A percentile compares a stretch with the other conserved stretches of the same genome.
Evolutionary conservation across 495 filamentous ascomycete species (phyloP).

Genomic region (Penicillium coprophilum): DNA sequence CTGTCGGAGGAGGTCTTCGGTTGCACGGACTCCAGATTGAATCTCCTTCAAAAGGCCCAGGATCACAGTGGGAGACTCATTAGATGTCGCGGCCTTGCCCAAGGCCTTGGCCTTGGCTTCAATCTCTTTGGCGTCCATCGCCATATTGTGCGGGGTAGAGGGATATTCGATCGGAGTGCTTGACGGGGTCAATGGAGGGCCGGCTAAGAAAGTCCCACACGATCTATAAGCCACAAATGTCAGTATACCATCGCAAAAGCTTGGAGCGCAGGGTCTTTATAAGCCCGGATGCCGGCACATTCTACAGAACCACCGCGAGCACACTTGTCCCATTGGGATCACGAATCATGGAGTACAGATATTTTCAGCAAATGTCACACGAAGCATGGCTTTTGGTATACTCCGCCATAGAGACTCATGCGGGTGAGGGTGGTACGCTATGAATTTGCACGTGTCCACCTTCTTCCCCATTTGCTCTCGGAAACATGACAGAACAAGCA

Average conservation of each 20-base stretch:
- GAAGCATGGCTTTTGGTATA: background rate
- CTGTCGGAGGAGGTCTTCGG: conserved; percentile 79
- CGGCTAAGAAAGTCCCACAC: background rate
- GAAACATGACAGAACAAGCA: background rate
- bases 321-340: background rate
- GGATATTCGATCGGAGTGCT: background rate
- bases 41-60: conserved; percentile 71
- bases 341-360: background rate
- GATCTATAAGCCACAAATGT: conserved; percentile 1
- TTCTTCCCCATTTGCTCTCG: background rate
- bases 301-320: background rate
- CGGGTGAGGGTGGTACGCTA: background rate
- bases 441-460: conserved; percentile 13
- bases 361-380: background rate
- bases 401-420: background rate
- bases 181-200: background rate
- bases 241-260: background rate
- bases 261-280: background rate
- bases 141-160: conserved; percentile 18
- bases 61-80: conserved; percentile 64
- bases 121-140: conserved; percentile 82
- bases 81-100: conserved; percentile 68
- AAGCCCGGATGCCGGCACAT: conserved; percentile 11
- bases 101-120: conserved; percentile 69
- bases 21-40: conserved; percentile 73